These are phyloP conservation scores for Epichloe coenophiala DNA, from an alignment of 2,329 filamentous ascomycete genomes.

Conservation along the genomic window DNA sequence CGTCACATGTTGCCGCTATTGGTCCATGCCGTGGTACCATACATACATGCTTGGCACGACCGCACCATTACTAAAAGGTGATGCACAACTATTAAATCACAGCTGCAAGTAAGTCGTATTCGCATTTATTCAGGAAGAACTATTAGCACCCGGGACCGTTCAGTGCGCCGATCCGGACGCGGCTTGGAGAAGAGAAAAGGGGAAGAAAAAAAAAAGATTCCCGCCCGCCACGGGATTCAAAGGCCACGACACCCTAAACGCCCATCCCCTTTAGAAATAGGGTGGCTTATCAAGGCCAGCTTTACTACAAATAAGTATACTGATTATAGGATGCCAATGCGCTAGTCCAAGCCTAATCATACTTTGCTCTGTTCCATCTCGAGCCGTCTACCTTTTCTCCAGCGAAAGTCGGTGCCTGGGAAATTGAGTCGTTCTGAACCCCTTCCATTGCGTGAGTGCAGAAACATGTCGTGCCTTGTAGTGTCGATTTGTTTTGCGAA, in stretches of 20 bases:
- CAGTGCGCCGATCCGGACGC: not conserved
- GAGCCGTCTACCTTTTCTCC: not conserved
- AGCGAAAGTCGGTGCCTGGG: too few relatives aligned
- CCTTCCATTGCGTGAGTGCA: too few relatives aligned
- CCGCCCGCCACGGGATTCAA: not conserved
- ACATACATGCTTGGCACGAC: too few relatives aligned
- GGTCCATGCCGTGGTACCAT: too few relatives aligned
- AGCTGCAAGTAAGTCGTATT: not conserved
- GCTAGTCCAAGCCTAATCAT: not conserved
- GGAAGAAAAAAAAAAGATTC: too few relatives aligned
- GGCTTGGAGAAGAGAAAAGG: not conserved
- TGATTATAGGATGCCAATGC: not conserved
- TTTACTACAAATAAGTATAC: not conserved
- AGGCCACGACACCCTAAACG: not conserved
- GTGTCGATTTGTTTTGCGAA: too few relatives aligned
- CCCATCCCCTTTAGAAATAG: not conserved
- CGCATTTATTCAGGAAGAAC: not conserved
- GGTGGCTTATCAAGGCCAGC: not conserved
- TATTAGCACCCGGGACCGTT: not conserved
- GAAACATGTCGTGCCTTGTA: too few relatives aligned
- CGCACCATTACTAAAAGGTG: too few relatives aligned
- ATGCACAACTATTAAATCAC: too few relatives aligned
- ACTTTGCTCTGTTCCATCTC: not conserved
- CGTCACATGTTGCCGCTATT: too few relatives aligned
- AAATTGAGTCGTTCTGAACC: too few relatives aligned